Percentiles rank a stretch among this genome's conserved stretches.
Evolutionary conservation across 768 basidiomycete species (phyloP).

Genomic region (Porpolomopsis calyptriformis): DNA sequence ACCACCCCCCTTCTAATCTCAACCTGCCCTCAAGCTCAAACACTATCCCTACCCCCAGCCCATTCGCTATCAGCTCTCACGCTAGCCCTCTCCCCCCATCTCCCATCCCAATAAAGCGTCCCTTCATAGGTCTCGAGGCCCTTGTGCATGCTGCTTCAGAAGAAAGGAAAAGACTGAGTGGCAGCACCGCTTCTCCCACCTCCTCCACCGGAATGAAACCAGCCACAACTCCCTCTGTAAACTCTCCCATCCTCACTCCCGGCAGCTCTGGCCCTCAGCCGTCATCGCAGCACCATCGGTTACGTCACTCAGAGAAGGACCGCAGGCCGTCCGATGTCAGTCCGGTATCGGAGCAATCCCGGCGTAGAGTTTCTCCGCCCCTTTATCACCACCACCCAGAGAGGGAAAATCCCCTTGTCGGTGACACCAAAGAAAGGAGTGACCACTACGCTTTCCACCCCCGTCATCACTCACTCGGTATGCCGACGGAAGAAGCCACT

Average conservation of each 20-base stretch:
- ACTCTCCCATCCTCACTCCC: conserved; percentile 1
- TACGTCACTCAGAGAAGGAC: not conserved
- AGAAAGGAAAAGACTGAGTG: conserved; percentile 45
- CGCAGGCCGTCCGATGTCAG: not conserved
- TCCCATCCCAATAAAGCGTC: conserved; percentile 11
- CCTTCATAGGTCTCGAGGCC: conserved; percentile 43
- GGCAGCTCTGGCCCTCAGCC: too few species aligned
- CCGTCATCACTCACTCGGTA: not conserved
- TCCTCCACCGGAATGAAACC: conserved; percentile 7
- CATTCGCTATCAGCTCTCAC: too few species aligned
- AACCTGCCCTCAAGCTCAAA: conserved; percentile 5
- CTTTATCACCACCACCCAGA: not conserved
- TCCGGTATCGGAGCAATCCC: not conserved
- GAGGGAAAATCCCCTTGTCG: not conserved
- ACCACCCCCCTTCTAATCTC: not conserved
- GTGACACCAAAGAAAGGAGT: not conserved
- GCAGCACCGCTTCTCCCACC: conserved; percentile 11
- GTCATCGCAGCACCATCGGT: too few species aligned
- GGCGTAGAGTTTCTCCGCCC: not conserved
- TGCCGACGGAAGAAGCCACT: too few species aligned
- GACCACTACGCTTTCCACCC: not conserved
- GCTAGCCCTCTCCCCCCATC: not conserved
- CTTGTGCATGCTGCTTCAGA: conserved; percentile 64
- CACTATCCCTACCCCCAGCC: too few species aligned
- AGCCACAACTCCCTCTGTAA: conserved; percentile 4